Conservation (phyloP, 2,329 filamentous ascomycete species). For the Endothia cerciana region DNA sequence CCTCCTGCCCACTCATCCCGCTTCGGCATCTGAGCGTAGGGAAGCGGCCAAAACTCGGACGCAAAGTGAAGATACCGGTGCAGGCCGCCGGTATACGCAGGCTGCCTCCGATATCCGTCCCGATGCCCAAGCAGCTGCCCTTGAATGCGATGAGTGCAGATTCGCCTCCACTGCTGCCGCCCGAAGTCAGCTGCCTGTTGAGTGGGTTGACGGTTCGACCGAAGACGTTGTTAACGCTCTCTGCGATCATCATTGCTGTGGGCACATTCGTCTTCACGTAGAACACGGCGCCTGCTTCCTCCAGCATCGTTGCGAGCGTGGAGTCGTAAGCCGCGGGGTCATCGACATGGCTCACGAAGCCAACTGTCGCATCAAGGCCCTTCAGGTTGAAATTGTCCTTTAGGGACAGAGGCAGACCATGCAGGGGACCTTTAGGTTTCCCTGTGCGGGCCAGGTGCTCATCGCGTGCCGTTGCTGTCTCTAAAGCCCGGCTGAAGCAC, state of each 20-base stretch:
- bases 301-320: constrained; percentile 46
- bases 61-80: constrained; percentile 60
- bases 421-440: constrained; percentile 62
- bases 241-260: constrained; percentile 69
- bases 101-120: constrained; percentile 66
- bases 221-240: constrained; percentile 67
- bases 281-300: constrained; percentile 54
- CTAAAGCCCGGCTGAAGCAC: constrained; percentile 47
- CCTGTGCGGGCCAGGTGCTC: constrained; percentile 51
- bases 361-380: constrained; percentile 64
- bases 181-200: constrained; percentile 62
- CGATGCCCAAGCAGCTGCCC: constrained; percentile 64
- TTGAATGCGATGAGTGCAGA: constrained; percentile 62
- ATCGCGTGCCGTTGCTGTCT: constrained; percentile 53
- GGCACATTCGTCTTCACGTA: constrained; percentile 63
- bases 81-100: constrained; percentile 59
- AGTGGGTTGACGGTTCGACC: constrained; percentile 66
- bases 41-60: constrained; percentile 62
- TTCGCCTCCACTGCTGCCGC: constrained; percentile 71
- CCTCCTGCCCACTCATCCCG: constrained; percentile 67
- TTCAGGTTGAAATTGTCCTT: constrained; percentile 72
- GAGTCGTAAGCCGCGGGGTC: constrained; percentile 55
- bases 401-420: constrained; percentile 66
- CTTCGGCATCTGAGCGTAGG: constrained; percentile 57
- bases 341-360: constrained; percentile 65